Evolutionary conservation across 768 basidiomycete genomes (phyloP).

Genomic region (Tylopilus plumbeoviolaceoides): DNA sequence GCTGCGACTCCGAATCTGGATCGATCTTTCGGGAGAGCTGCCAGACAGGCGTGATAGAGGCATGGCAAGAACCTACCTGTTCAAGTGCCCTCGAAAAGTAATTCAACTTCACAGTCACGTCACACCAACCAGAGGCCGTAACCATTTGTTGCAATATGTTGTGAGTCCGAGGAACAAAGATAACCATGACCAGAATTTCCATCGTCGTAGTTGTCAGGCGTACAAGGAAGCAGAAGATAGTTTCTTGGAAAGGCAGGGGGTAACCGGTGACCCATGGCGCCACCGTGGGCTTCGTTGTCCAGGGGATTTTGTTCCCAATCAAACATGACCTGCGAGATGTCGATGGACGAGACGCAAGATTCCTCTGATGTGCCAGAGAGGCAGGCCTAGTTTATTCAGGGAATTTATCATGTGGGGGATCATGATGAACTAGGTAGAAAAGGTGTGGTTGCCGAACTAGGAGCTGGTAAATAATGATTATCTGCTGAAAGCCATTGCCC

Average conservation of each 20-base stretch:
- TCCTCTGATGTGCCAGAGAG: constrained; percentile 68
- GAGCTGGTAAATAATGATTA: constrained; percentile 84
- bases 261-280: constrained; percentile 66
- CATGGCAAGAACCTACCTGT: constrained; percentile 43
- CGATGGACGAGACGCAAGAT: constrained; percentile 81
- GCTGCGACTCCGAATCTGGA: constrained; percentile 57
- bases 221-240: constrained; percentile 93
- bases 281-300: constrained; percentile 23
- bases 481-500: constrained; percentile 61
- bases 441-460: constrained; percentile 87
- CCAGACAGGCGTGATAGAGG: not conserved
- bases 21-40: constrained; percentile 51
- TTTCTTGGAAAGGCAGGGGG: constrained; percentile 78
- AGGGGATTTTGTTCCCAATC: constrained; percentile 81
- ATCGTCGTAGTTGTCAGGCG: constrained; percentile 73
- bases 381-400: constrained; percentile 87
- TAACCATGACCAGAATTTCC: constrained; percentile 37
- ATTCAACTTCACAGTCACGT: constrained; percentile 86
- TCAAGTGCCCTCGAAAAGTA: constrained; percentile 86
- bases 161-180: constrained; percentile 60
- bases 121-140: constrained; percentile 80
- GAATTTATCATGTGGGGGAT: constrained; percentile 92
- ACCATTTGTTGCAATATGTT: constrained; percentile 72
- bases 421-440: constrained; percentile 92
- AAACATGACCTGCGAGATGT: constrained; percentile 85